Evolutionary conservation across 805 yeast genomes (phyloP).

Genomic region (Blastobotrys parvus): DNA sequence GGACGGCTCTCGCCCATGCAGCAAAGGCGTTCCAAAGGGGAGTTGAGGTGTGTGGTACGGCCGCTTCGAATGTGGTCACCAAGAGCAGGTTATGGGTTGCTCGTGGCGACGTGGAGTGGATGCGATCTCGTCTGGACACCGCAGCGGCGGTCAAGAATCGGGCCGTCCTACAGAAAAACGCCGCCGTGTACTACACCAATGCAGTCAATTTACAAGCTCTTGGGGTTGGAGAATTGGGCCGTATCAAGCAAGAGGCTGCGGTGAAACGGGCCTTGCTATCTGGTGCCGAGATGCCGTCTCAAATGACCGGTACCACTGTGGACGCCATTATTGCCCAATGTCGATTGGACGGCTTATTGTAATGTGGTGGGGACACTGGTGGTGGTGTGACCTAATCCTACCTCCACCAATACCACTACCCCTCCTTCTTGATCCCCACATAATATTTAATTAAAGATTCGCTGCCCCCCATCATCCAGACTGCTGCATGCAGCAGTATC

Average conservation of each 20-base stretch:
- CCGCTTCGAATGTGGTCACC: neutral
- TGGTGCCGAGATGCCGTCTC: too few relatives aligned
- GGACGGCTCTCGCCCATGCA: conserved; percentile 17
- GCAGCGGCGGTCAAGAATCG: conserved; percentile 16
- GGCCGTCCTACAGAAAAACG: conserved; percentile 16
- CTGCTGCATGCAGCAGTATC: too few relatives aligned
- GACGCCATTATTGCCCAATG: too few relatives aligned
- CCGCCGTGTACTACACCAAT: conserved; percentile 19
- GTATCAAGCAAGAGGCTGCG: conserved; percentile 13
- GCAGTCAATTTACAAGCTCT: conserved; percentile 15
- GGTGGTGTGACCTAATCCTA: too few relatives aligned
- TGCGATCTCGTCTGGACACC: conserved; percentile 15
- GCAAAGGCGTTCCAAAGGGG: conserved; percentile 10
- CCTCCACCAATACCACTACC: too few relatives aligned
- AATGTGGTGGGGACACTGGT: too few relatives aligned
- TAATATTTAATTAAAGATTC: too few relatives aligned
- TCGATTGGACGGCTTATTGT: too few relatives aligned
- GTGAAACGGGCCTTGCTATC: conserved; percentile 8
- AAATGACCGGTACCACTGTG: too few relatives aligned
- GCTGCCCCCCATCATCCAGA: too few relatives aligned
- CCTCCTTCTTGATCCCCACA: too few relatives aligned
- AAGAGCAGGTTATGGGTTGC: conserved; percentile 15
- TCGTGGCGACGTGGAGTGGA: conserved; percentile 21
- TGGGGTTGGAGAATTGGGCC: conserved; percentile 7
- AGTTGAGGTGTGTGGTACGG: neutral